These are phyloP conservation scores for Amoeboaphelidium protococcarum DNA, from an alignment of 371 early-diverging fungal genomes.

Conservation along the genomic window DNA sequence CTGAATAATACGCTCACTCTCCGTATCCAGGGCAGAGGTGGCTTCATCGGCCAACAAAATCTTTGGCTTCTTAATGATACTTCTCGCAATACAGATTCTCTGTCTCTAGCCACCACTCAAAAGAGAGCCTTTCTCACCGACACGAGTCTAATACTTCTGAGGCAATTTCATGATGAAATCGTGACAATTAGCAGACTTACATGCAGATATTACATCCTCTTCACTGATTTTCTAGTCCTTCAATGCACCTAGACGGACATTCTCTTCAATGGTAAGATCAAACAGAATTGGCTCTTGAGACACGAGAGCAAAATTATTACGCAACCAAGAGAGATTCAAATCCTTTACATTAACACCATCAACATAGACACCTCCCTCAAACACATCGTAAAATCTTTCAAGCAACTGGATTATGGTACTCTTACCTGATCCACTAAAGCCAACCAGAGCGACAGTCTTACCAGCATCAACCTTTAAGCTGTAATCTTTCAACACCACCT, in stretches of 20 bases:
- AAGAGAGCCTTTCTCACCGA: conserved; percentile 36
- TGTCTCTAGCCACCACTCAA: conserved; percentile 17
- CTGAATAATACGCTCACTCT: conserved; percentile 18
- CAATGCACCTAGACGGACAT: conserved; percentile 34
- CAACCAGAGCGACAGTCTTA: conserved; percentile 40
- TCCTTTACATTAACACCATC: conserved; percentile 39
- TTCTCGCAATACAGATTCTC: conserved; percentile 37
- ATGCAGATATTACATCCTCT: conserved; percentile 27
- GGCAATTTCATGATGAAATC: conserved; percentile 46
- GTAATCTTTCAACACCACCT: conserved; percentile 29
- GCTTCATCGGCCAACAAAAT: conserved; percentile 87
- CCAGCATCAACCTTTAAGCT: conserved; percentile 32
- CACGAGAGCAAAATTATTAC: conserved; percentile 53
- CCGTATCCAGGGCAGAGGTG: conserved; percentile 67
- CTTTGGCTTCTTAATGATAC: conserved; percentile 41
- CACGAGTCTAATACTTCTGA: conserved; percentile 39
- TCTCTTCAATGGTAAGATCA: conserved; percentile 46
- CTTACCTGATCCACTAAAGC: conserved; percentile 60
- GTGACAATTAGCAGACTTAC: conserved; percentile 39
- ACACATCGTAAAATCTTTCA: conserved; percentile 67
- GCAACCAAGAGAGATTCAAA: conserved; percentile 33
- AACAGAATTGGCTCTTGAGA: conserved; percentile 64
- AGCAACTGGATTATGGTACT: conserved; percentile 62
- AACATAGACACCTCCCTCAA: conserved; percentile 26
- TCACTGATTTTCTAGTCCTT: conserved; percentile 6